Percentiles rank a stretch among this genome's conserved stretches.
phyloP scores from a whole-genome alignment of 345 rosid genomes.

The Eutrema japonicum region DNA sequence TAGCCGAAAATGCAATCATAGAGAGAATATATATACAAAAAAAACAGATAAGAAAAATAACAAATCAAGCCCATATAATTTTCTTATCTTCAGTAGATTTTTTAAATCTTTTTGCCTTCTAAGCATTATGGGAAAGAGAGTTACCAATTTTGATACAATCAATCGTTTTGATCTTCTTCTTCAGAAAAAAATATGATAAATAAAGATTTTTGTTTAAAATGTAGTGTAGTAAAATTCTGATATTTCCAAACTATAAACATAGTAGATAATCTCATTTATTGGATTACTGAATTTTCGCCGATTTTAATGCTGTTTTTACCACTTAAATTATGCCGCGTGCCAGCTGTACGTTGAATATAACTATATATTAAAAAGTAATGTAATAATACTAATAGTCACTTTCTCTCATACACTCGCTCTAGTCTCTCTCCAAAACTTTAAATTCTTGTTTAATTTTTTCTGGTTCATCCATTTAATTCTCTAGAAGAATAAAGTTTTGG shows the following conservation, averaged over 20 bases:
- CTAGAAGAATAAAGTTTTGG: conserved; percentile 27
- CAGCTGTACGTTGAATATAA: conserved; percentile 24
- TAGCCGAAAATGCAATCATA: conserved; percentile 22
- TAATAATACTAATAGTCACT: not conserved
- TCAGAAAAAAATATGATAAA: not conserved
- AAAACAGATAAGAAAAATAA: not conserved
- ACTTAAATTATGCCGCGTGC: conserved; percentile 16
- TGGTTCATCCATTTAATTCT: conserved; percentile 30
- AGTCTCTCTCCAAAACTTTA: conserved; percentile 13
- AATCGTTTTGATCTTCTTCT: conserved; percentile 2
- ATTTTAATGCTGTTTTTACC: not conserved
- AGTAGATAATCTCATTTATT: conserved; percentile 21
- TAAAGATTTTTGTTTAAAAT: no score
- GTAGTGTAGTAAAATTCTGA: not conserved
- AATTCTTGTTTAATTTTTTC: not conserved
- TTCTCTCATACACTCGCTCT: not conserved
- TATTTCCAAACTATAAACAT: not conserved
- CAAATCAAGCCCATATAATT: conserved; percentile 23
- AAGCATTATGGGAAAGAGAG: not conserved
- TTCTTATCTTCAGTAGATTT: conserved; percentile 20
- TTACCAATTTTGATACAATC: not conserved
- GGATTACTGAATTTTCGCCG: not conserved
- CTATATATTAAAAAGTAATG: not conserved
- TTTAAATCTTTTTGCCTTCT: not conserved
- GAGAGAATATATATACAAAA: no score